Base-by-base conservation (phyloP, 768 basidiomycete species). In the Xerocomellus chrysenteron region DNA sequence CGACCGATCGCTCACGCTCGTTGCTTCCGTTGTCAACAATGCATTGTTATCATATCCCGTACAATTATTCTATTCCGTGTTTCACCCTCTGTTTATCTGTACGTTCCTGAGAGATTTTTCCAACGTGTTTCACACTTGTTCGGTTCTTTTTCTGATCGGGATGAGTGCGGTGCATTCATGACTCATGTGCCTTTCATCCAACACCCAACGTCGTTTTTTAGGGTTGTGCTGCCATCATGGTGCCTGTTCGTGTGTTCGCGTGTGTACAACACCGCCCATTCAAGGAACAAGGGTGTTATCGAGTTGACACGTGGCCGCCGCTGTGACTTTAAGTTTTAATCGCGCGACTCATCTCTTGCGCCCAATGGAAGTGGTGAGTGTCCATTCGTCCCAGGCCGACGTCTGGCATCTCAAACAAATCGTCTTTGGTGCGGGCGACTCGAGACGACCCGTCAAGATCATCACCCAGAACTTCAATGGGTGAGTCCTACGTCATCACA, bases 381-480 rank as follows among this genome's bases (percentile, higher is more conserved):
- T 71, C 9, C 64, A 62, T 30, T 58, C 69, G 6, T 69, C 74
- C 14, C 62, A 61, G 16, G 73, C 66, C 2, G 87, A 91, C 43
- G 83, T 90, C 17, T 93, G 90, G 90, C 82, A 86, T 68, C 82
- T 92, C 68, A 92, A 92, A 69, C 68, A 78, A 28, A 82, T 91
- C 46, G 54, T 64, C 4, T 93, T 87, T 63, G 75, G 73, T 30
- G 64, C 70, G 3, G 60, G 70, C 16, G 60, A 66, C 26, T 17
- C 56, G 37, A 58, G 61, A 61, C 69, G 73, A 42, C 68, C 64
- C 3, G 65, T 80, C 61, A 85, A 85, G 66, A 85, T 92, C 55
- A 85, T 92, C 50, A 91, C 88, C 0, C 90, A 92, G 72, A 91
- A 91, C 64, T 89, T 83, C 64, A 92, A 92, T 63, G 90, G 90